These are phyloP conservation scores for Lentinula sp. DNA, from an alignment of 768 basidiomycete genomes.

Conservation along the genomic window DNA sequence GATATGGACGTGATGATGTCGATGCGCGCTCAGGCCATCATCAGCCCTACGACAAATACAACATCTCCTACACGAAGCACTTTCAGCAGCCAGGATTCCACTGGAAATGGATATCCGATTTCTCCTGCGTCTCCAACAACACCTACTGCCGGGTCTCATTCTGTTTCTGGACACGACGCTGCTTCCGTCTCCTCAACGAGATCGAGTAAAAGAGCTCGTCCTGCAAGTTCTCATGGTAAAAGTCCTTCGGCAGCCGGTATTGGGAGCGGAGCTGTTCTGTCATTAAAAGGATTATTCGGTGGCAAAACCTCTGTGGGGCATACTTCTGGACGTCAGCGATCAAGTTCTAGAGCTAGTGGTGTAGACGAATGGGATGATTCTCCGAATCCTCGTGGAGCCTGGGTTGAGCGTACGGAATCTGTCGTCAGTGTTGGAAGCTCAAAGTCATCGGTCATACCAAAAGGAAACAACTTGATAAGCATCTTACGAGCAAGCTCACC, in stretches of 20 bases:
- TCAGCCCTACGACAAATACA: conserved; percentile 18
- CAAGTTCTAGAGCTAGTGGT: conserved; percentile 45
- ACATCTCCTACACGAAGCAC: conserved; percentile 16
- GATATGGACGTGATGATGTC: conserved; percentile 83
- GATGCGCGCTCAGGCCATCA: conserved; percentile 65
- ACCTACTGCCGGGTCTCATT: conserved; percentile 24
- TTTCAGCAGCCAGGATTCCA: conserved; percentile 11
- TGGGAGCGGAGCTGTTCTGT: conserved; percentile 36
- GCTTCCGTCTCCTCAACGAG: conserved; percentile 30
- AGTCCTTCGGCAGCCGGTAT: conserved; percentile 7
- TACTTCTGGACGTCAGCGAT: conserved; percentile 39
- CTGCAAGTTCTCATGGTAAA: conserved; percentile 13
- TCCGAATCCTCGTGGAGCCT: conserved; percentile 19
- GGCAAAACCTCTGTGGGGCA: conserved; percentile 17
- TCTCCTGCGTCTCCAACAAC: conserved; percentile 39
- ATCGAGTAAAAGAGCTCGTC: conserved; percentile 15
- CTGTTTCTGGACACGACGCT: conserved; percentile 22
- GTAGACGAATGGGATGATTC: conserved; percentile 13
- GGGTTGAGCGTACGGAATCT: conserved; percentile 12
- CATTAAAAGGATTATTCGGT: conserved; percentile 53
- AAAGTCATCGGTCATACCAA: conserved; percentile 48
- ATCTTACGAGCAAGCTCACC: conserved; percentile 37
- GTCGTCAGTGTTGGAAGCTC: conserved; percentile 16
- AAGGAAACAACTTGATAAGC: conserved; percentile 47
- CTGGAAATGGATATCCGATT: conserved; percentile 19